Percentiles rank a stretch among this genome's conserved stretches.
Conservation (phyloP, 352 stramenopile species). For the Globisporangium rhizosaccharum region DNA sequence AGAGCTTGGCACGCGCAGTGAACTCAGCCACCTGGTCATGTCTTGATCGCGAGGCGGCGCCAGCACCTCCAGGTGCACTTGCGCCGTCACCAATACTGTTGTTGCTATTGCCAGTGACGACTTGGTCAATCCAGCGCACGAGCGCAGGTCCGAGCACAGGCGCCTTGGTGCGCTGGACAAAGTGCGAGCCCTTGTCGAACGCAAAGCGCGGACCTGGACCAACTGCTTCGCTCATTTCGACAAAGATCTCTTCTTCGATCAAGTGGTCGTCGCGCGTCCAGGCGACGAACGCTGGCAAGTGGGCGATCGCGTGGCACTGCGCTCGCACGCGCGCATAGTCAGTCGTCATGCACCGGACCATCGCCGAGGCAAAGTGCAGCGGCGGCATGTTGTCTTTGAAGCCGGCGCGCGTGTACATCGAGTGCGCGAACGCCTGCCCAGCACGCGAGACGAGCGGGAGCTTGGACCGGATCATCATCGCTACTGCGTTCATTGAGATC, state of each 20-base stretch:
- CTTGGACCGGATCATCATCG: constrained; percentile 15
- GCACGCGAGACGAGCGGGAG: constrained; percentile 9
- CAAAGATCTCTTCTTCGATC: constrained; percentile 54
- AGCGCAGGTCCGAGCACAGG: constrained; percentile 20
- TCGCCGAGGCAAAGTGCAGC: constrained; percentile 16
- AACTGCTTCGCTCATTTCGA: constrained; percentile 28
- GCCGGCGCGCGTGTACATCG: constrained; percentile 14
- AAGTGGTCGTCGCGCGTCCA: constrained; percentile 50
- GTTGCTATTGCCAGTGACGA: constrained; percentile 10
- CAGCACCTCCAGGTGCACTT: background rate
- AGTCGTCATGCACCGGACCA: constrained; percentile 28
- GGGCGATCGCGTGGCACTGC: constrained; percentile 15
- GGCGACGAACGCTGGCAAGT: constrained; percentile 32
- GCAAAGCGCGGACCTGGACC: constrained; percentile 24
- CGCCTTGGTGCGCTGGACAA: constrained; percentile 47
- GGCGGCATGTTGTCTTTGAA: constrained; percentile 17
- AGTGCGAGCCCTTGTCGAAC: constrained; percentile 38
- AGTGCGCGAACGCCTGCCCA: constrained; percentile 10
- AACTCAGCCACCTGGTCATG: background rate
- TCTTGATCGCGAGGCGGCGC: background rate
- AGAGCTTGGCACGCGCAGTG: background rate
- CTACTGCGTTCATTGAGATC: constrained; percentile 9
- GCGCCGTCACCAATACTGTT: background rate
- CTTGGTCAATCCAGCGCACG: constrained; percentile 20
- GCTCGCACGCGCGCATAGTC: constrained; percentile 29